Base-by-base conservation (phyloP, 441 rosid genomes). In the Populus hybrid region DNA sequence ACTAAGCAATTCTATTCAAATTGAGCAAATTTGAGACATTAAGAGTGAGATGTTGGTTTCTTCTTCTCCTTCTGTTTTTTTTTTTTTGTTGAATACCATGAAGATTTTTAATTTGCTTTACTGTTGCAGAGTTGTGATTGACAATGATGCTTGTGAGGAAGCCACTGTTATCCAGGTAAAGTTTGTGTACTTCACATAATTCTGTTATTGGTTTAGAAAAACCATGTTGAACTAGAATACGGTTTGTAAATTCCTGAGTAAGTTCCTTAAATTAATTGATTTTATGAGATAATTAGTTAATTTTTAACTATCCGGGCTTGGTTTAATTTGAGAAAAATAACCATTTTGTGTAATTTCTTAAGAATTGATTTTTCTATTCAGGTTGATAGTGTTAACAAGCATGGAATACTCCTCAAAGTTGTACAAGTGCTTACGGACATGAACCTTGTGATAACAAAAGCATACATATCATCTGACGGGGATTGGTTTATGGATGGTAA, bases 401-500 rank as follows among this genome's bases (percentile, higher is more conserved):
- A 89, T 77, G 98, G 98, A 71, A 89, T 91, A 80, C 95, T 94
- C 28, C 90, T 94, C 40, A 89, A 94, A 86, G 98, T 94, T 69
- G 86, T 93, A 68, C 99, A 94, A 86, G 97, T 90, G 77, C 95
- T 93, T 72, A 91, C 89, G 12, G 97, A 93, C 81, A 84, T 92
- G 95, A 87, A 94, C 76, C 94, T 94, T 79, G 83, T 89, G 23
- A 94, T 94, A 72, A 94, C 80, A 31, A 94, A 94, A 82, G 97
- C 99, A 6, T 88, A 94, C 80, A 92, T 94, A 77, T 90, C 99
- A 21, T 94, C 95, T 78, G 97, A 94, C 83, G 93, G 93, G 0
- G 97, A 93, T 74, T 94, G 98, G 98, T 93, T 94, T 82, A 94
- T 94, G 98, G 97, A 94, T 80, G 95, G 95, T 91, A 76, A 64